Base-by-base conservation (phyloP, 208 protist species). In the Acanthamoeba royreba region DNA sequence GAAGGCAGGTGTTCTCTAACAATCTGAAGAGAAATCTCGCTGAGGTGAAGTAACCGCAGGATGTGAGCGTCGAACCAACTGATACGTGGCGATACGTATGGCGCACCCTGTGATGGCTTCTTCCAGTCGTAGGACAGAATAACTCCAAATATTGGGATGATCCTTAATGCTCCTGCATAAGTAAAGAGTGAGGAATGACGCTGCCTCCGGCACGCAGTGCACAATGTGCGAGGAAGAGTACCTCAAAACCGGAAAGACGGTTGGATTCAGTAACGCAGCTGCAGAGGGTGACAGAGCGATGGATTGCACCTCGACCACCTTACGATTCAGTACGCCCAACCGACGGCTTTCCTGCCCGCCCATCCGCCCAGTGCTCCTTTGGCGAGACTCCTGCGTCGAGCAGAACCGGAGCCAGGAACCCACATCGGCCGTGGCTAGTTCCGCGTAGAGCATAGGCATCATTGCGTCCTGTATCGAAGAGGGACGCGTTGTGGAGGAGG, bases 131-230 rank as follows among this genome's bases (percentile, higher is more conserved):
- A 83, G 43, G n/a, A 83, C 72, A 5, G 72, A 83, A 31, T 83
- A 83, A 31, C 40, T 83, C 72, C 72, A 83, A 83, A 83, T 46
- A 52, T 83, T 46, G 42, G 72, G 72, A 31, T 83, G 72, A 2
- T 83, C 72, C 72, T 83, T 83, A 2, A 83, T 31, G 72, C 40
- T 83, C 72, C 72, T 83, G 69, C n/a, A n/a, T n/a, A n/a, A n/a
- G n/a, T n/a, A n/a, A n/a, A n/a, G n/a, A 13, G 8, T 7, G n/a
- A 69, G 58, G 9, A n/a, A 69, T 8, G 13, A 69, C 9, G n/a
- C n/a, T n/a, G n/a, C n/a, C n/a, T n/a, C n/a, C n/a, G n/a, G n/a
- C n/a, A n/a, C n/a, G n/a, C n/a, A n/a, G 3, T 13, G 58, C 5
- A 69, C 58, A 69, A 1, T 15, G 25, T 4, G 58, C 9, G 49